A percentile compares a stretch with the other conserved stretches of the same genome.
These are phyloP conservation scores for Colletotrichum endophyticum DNA, from an alignment of 2,329 filamentous ascomycete genomes.

Conservation along the genomic window DNA sequence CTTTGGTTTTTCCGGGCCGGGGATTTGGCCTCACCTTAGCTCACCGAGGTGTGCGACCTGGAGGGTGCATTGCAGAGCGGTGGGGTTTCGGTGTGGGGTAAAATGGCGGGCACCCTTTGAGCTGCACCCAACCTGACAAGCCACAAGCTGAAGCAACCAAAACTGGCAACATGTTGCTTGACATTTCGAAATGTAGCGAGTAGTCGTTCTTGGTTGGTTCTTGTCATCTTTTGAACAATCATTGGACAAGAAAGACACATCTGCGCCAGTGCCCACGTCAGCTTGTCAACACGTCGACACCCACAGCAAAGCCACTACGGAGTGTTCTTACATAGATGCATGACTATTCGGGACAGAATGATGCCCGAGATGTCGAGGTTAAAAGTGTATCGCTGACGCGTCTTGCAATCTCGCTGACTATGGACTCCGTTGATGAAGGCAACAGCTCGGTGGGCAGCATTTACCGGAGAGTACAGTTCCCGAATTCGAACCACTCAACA, in stretches of 20 bases:
- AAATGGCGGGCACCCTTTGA: neutral
- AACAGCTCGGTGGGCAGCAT: neutral
- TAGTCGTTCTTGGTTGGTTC: rapidly evolving
- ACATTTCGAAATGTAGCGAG: rapidly evolving
- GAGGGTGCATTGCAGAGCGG: neutral
- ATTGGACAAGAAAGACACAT: neutral
- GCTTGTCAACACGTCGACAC: neutral
- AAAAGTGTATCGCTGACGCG: neutral
- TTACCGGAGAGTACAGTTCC: neutral
- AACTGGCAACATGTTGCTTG: neutral
- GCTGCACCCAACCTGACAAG: neutral
- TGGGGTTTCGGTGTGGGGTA: neutral
- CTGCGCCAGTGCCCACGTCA: neutral
- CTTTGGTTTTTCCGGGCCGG: neutral
- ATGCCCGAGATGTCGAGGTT: neutral
- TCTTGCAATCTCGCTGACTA: neutral
- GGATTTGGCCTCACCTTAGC: neutral
- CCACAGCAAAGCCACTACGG: neutral
- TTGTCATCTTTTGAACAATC: rapidly evolving
- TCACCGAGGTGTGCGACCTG: neutral
- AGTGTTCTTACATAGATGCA: neutral
- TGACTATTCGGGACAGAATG: neutral
- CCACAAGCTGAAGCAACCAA: neutral
- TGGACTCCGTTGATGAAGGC: neutral
- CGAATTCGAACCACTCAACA: neutral